Percentiles rank a stretch among this genome's conserved stretches.
Evolutionary conservation across 1,284 basidiomycete species (phyloP).

Genomic region (Laetiporus sulphureus): DNA sequence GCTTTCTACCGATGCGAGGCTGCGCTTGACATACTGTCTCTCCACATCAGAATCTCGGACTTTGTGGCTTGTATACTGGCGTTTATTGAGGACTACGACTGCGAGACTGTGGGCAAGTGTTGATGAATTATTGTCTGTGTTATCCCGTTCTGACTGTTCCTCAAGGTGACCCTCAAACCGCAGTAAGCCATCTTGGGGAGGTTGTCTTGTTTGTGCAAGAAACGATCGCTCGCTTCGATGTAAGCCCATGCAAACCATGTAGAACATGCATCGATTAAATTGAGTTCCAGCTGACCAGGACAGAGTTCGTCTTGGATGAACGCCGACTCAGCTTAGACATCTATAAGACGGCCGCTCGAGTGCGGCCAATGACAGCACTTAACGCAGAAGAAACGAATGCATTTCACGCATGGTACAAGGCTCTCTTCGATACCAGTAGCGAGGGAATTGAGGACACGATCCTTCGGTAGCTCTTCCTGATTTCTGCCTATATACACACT

Average conservation of each 20-base stretch:
- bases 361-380: slow-evolving; percentile 36
- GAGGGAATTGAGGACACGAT: slow-evolving; percentile 81
- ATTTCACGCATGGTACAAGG: slow-evolving; percentile 63
- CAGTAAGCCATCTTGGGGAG: slow-evolving; percentile 67
- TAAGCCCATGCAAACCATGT: too few species aligned
- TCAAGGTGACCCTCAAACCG: slow-evolving; percentile 74
- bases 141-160: slow-evolving; percentile 5
- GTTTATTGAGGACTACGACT: slow-evolving; percentile 69
- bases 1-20: slow-evolving; percentile 49
- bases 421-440: slow-evolving; percentile 66
- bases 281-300: too few species aligned
- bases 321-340: slow-evolving; percentile 39
- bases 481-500: too few species aligned
- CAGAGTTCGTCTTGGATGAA: too few species aligned
- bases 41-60: slow-evolving; percentile 60
- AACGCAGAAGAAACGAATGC: slow-evolving; percentile 42
- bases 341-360: slow-evolving; percentile 38
- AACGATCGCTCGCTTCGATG: slow-evolving; percentile 56
- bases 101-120: slow-evolving; percentile 65
- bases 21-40: slow-evolving; percentile 59
- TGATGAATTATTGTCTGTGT: not conserved
- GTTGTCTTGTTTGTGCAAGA: slow-evolving; percentile 68
- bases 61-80: slow-evolving; percentile 53
- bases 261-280: too few species aligned
- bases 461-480: slow-evolving; percentile 41